Conservation (phyloP, 2,329 filamentous ascomycete species). For the Aspergillus glaucus region DNA sequence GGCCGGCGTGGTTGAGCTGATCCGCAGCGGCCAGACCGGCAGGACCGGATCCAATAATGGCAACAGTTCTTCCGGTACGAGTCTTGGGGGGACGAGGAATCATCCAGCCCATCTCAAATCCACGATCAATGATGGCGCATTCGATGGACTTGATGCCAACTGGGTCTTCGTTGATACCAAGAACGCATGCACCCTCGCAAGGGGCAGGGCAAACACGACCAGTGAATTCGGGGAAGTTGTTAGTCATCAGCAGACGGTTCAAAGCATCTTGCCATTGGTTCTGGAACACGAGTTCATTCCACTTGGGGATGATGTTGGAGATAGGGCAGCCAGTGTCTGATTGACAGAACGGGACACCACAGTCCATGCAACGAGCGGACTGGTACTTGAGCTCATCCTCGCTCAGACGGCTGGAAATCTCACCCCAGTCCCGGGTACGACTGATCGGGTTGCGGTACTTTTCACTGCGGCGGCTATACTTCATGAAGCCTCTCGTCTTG, state of each 20-base stretch:
- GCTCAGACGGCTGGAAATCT: conserved; percentile 77
- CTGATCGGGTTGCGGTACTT: conserved; percentile 84
- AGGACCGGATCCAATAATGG: conserved; percentile 86
- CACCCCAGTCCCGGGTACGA: conserved; percentile 86
- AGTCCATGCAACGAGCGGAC: conserved; percentile 96
- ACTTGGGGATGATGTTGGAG: conserved; percentile 95
- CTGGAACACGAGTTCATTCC: conserved; percentile 75
- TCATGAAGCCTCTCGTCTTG: conserved; percentile 97
- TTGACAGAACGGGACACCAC: conserved; percentile 96
- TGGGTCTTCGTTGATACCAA: conserved; percentile 94
- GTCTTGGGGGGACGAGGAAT: conserved; percentile 69
- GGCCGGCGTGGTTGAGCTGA: conserved; percentile 88
- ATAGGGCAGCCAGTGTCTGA: conserved; percentile 94
- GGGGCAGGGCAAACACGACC: conserved; percentile 94
- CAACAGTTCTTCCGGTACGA: conserved; percentile 81
- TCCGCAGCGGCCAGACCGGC: conserved; percentile 85
- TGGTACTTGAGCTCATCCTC: conserved; percentile 97
- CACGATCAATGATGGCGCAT: conserved; percentile 94
- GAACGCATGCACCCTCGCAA: conserved; percentile 90
- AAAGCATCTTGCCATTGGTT: conserved; percentile 86
- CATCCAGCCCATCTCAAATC: conserved; percentile 99
- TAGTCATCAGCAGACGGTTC: conserved; percentile 87
- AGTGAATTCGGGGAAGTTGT: conserved; percentile 98
- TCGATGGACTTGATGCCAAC: conserved; percentile 98
- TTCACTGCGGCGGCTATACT: conserved; percentile 85